Percentiles rank a stretch among this genome's conserved stretches.
Conservation (phyloP, 345 rosid species). For the Raphanus sativus region DNA sequence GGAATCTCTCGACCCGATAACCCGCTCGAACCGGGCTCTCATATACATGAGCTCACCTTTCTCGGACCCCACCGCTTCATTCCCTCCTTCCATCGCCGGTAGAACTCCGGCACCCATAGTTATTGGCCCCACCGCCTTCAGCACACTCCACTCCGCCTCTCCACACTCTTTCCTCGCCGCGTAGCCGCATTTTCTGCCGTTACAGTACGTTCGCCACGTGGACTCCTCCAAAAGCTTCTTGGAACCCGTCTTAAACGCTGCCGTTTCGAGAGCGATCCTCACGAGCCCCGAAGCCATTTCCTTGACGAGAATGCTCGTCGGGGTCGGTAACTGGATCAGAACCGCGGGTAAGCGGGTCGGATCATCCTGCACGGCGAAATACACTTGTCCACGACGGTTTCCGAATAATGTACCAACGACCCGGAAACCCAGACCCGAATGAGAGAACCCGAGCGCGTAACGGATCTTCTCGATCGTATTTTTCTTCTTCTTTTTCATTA, state of each 20-base stretch:
- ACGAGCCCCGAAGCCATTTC: conserved; percentile 98
- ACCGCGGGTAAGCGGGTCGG: conserved; percentile 60
- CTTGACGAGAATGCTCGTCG: conserved; percentile 71
- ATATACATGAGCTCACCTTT: conserved; percentile 90
- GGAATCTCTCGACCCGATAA: conserved; percentile 83
- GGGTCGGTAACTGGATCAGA: conserved; percentile 75
- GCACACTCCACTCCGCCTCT: conserved; percentile 59
- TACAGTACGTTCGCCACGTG: conserved; percentile 81
- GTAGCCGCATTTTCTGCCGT: conserved; percentile 83
- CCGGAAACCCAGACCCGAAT: conserved; percentile 53
- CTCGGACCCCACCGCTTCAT: conserved; percentile 46
- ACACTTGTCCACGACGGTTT: conserved; percentile 81
- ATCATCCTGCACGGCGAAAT: conserved; percentile 77
- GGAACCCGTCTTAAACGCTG: conserved; percentile 16
- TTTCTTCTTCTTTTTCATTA: conserved; percentile 36
- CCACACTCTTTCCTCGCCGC: conserved; percentile 71
- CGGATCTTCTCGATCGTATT: conserved; percentile 57
- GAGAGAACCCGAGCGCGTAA: conserved; percentile 48
- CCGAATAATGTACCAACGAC: conserved; percentile 88
- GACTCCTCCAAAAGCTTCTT: conserved; percentile 69
- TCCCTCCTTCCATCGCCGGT: conserved; percentile 44
- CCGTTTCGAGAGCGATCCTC: conserved; percentile 61
- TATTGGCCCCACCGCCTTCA: conserved; percentile 75
- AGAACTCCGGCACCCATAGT: conserved; percentile 97
- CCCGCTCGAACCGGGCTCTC: conserved; percentile 95